A percentile compares a stretch with the other conserved stretches of the same genome.
Conservation (phyloP, 2,329 filamentous ascomycete genomes). For the Ophiostoma fasciatum region DNA sequence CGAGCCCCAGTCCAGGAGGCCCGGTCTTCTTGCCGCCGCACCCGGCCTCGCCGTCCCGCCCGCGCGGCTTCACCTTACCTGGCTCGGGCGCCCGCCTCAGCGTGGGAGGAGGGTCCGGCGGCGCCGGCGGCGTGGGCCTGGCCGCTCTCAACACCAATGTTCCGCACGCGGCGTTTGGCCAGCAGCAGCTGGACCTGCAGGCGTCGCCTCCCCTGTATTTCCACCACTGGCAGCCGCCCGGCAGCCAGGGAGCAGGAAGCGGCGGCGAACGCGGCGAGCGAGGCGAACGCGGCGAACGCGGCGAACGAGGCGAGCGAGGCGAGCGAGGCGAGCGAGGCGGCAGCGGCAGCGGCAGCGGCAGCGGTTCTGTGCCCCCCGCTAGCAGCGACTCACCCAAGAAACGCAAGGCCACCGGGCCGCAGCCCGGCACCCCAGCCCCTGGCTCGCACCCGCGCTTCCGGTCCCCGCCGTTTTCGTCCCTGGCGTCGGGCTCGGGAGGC, state of each 20-base stretch:
- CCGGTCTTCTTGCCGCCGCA: constrained; percentile 26
- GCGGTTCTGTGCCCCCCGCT: constrained; percentile 20
- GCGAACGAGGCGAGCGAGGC: neutral
- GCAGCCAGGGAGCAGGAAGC: neutral
- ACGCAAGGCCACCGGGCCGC: constrained; percentile 55
- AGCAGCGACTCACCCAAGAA: constrained; percentile 68
- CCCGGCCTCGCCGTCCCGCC: constrained; percentile 33
- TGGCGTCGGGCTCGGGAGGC: too few species aligned
- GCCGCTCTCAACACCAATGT: constrained; percentile 27
- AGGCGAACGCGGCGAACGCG: neutral
- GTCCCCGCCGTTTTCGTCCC: constrained; percentile 39
- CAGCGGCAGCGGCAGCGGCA: constrained; percentile 12
- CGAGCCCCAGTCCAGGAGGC: constrained; percentile 20
- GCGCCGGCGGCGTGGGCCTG: constrained; percentile 20
- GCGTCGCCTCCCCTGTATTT: constrained; percentile 72
- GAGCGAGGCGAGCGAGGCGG: neutral
- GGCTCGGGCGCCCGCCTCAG: constrained; percentile 14
- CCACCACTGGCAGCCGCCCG: constrained; percentile 80
- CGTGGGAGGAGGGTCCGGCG: constrained; percentile 1
- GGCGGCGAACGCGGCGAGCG: neutral
- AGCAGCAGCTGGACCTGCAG: constrained; percentile 43
- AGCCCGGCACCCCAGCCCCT: constrained; percentile 31
- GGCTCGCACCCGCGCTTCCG: constrained; percentile 29
- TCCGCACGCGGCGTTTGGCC: constrained; percentile 27
- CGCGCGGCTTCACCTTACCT: constrained; percentile 34